A percentile compares a stretch with the other conserved stretches of the same genome.
These are phyloP conservation scores for Solanum pennellii DNA, from an alignment of 257 asterid genomes.

Conservation along the genomic window DNA sequence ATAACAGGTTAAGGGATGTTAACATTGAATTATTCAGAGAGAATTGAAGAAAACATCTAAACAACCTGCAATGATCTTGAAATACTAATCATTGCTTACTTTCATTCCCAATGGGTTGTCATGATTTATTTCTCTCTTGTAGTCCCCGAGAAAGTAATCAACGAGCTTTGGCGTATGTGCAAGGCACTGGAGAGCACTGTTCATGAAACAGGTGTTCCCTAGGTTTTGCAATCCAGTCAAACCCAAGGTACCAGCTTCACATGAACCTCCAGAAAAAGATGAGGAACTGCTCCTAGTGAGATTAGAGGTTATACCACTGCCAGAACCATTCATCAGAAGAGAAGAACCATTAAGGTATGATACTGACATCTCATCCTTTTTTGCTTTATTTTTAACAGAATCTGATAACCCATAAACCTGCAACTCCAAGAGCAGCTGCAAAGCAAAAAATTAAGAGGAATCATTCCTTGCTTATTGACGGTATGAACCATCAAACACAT, in stretches of 20 bases:
- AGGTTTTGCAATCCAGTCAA: constrained; percentile 87
- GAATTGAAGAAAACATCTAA: background rate
- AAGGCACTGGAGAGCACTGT: constrained; percentile 90
- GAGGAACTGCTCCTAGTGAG: constrained; percentile 41
- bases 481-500: background rate
- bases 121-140: constrained; percentile 65
- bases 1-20: background rate
- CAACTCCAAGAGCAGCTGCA: constrained; percentile 80
- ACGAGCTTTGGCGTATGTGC: constrained; percentile 93
- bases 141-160: constrained; percentile 96
- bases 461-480: background rate
- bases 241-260: constrained; percentile 83
- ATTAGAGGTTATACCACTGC: constrained; percentile 23
- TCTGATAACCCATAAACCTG: constrained; percentile 95
- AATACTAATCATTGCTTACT: constrained; percentile 23
- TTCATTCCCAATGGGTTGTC: constrained; percentile 97
- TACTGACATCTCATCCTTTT: constrained; percentile 36
- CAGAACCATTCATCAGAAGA: constrained; percentile 41
- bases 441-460: constrained; percentile 1
- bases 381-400: constrained; percentile 49
- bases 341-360: constrained; percentile 47
- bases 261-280: constrained; percentile 37
- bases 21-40: constrained; percentile 1
- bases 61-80: constrained; percentile 3
- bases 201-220: constrained; percentile 98